Evolutionary conservation across 2,329 filamentous ascomycete genomes (phyloP).

Genomic region (Claviceps paspali): DNA sequence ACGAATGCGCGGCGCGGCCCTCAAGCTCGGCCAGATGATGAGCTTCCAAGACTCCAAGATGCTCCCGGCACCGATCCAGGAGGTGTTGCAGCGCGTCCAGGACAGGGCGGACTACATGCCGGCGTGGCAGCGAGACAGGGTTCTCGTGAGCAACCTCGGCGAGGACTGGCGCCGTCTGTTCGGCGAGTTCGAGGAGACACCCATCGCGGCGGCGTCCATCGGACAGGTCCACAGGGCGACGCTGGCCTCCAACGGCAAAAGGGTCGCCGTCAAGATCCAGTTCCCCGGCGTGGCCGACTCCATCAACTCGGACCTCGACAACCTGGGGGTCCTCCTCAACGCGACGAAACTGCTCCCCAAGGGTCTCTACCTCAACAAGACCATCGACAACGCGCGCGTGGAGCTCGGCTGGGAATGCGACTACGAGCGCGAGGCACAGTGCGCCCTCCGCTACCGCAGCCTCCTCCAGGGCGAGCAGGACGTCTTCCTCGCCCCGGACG

Average conservation of each 20-base stretch:
- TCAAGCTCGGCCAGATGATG: conserved; percentile 96
- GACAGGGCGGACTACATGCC: conserved; percentile 98
- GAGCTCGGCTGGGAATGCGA: conserved; percentile 97
- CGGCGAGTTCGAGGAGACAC: conserved; percentile 71
- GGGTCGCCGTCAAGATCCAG: conserved; percentile 90
- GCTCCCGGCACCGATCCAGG: conserved; percentile 72
- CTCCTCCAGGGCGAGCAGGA: conserved; percentile 53
- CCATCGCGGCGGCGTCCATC: conserved; percentile 90
- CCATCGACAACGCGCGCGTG: conserved; percentile 82
- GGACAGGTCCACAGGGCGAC: conserved; percentile 86
- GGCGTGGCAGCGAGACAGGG: conserved; percentile 74
- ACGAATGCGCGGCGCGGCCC: conserved; percentile 89
- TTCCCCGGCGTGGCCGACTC: conserved; percentile 93
- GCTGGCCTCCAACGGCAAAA: conserved; percentile 56
- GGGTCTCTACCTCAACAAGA: conserved; percentile 89
- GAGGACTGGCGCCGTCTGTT: conserved; percentile 74
- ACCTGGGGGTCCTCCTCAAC: conserved; percentile 77
- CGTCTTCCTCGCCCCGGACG: conserved; percentile 64
- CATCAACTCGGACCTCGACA: conserved; percentile 92
- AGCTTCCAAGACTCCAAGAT: conserved; percentile 96
- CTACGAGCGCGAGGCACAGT: conserved; percentile 77
- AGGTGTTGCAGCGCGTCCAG: conserved; percentile 86
- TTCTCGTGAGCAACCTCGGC: conserved; percentile 66
- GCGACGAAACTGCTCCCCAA: conserved; percentile 82
- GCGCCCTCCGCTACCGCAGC: conserved; percentile 57